Evolutionary conservation across 2,329 filamentous ascomycete species (phyloP).

Genomic region (Colletotrichum navitas): DNA sequence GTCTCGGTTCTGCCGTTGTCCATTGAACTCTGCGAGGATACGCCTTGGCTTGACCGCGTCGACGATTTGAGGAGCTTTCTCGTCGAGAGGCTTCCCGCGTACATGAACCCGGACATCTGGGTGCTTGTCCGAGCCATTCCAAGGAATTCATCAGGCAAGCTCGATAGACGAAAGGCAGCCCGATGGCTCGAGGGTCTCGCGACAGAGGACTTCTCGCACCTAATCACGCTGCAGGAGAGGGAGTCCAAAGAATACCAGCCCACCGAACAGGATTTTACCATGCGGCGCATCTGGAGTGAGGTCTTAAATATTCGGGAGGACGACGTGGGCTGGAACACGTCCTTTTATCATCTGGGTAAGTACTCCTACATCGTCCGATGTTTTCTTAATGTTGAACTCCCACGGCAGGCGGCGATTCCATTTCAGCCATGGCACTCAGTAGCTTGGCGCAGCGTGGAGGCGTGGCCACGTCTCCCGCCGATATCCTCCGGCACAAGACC

Average conservation of each 20-base stretch:
- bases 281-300: constrained; percentile 19
- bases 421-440: constrained; percentile 30
- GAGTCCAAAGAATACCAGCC: background rate
- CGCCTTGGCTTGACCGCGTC: constrained; percentile 14
- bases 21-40: background rate
- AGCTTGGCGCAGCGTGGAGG: constrained; percentile 12
- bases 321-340: constrained; percentile 20
- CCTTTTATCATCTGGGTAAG: constrained; percentile 31
- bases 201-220: background rate
- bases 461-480: constrained; percentile 3
- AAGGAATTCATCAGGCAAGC: constrained; percentile 61
- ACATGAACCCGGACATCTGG: constrained; percentile 62
- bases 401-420: constrained; percentile 27
- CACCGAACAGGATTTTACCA: background rate
- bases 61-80: constrained; percentile 9
- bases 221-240: constrained; percentile 1
- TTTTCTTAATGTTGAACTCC: too few relatives aligned
- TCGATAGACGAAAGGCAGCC: constrained; percentile 58
- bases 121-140: constrained; percentile 59
- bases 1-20: background rate
- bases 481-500: constrained; percentile 11
- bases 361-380: too few relatives aligned
- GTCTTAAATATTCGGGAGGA: constrained; percentile 14
- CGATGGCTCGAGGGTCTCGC: constrained; percentile 16
- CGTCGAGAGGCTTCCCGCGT: constrained; percentile 52